These are phyloP conservation scores for Coniochaeta prunicola DNA, from an alignment of 2,329 filamentous ascomycete genomes.

Conservation along the genomic window DNA sequence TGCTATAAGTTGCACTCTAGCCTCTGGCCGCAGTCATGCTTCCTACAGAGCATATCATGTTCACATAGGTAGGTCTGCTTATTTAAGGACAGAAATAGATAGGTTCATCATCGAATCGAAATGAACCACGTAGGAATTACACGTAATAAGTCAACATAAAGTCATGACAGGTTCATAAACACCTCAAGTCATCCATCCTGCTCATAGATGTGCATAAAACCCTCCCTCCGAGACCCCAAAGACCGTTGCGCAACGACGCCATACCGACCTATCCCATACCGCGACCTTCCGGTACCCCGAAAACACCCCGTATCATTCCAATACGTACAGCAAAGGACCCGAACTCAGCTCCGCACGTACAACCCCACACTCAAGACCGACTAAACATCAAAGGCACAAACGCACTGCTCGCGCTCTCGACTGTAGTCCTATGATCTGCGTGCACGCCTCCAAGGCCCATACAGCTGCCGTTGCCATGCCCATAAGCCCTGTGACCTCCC, in stretches of 20 bases:
- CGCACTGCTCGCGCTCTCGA: conserved; percentile 36
- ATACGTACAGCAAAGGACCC: background rate
- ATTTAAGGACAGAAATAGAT: too few relatives aligned
- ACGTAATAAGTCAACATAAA: background rate
- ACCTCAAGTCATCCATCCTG: background rate
- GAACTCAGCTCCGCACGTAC: background rate
- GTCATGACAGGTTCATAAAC: background rate
- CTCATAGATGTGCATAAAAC: background rate
- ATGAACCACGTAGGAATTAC: background rate
- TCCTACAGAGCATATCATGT: too few relatives aligned
- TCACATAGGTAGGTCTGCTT: too few relatives aligned
- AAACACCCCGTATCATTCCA: too few relatives aligned
- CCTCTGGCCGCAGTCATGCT: too few relatives aligned
- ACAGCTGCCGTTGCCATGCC: conserved; percentile 7
- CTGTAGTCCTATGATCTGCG: conserved; percentile 34
- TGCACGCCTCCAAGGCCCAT: conserved; percentile 7
- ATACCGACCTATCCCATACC: too few relatives aligned
- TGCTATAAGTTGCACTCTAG: too few relatives aligned
- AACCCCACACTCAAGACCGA: conserved; percentile 21
- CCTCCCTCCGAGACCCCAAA: background rate
- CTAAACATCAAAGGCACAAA: conserved; percentile 56
- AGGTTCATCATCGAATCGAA: too few relatives aligned
- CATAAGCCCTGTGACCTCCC: background rate
- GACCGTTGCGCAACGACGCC: background rate
- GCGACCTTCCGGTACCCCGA: too few relatives aligned